phyloP scores from a whole-genome alignment of 139 green algal genomes.

The Tetraselmis striata region DNA sequence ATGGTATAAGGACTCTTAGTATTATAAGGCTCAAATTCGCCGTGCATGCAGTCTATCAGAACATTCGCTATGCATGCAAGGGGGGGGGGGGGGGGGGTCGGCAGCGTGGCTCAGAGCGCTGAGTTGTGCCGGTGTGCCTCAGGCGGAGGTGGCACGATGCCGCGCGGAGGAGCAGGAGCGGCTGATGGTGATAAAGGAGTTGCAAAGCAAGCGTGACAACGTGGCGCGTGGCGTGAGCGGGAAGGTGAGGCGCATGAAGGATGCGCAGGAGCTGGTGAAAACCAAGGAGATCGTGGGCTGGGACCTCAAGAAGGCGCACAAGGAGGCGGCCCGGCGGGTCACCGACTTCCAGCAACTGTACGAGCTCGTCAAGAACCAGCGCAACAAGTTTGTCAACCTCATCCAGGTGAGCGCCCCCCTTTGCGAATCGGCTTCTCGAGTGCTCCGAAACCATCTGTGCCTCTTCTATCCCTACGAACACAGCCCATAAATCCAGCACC shows the following conservation, averaged over 20 bases:
- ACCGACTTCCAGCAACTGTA: constrained; percentile 72
- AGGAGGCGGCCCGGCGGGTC: constrained; percentile 32
- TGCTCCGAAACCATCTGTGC: constrained; percentile 15
- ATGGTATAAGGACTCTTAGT: too few relatives aligned
- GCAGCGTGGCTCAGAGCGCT: too few relatives aligned
- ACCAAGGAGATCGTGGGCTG: constrained; percentile 39
- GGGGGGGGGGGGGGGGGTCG: too few relatives aligned
- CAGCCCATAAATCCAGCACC: too few relatives aligned
- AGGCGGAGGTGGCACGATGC: background rate
- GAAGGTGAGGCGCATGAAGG: background rate
- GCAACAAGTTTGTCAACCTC: constrained; percentile 73
- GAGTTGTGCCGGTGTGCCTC: too few relatives aligned
- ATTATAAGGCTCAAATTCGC: too few relatives aligned
- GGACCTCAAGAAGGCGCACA: constrained; percentile 60
- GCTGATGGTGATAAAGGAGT: constrained; percentile 9
- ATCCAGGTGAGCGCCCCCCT: constrained; percentile 33
- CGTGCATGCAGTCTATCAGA: too few relatives aligned
- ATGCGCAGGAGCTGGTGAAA: background rate
- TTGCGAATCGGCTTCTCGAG: too few relatives aligned
- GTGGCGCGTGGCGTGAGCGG: background rate
- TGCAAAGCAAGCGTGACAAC: background rate
- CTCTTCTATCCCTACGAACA: too few relatives aligned
- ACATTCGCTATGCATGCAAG: too few relatives aligned
- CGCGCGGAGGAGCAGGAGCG: constrained; percentile 4
- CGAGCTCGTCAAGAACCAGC: constrained; percentile 76